These are phyloP conservation scores for Cicer chorassanicum DNA, from an alignment of 306 rosid species.

Conservation along the genomic window DNA sequence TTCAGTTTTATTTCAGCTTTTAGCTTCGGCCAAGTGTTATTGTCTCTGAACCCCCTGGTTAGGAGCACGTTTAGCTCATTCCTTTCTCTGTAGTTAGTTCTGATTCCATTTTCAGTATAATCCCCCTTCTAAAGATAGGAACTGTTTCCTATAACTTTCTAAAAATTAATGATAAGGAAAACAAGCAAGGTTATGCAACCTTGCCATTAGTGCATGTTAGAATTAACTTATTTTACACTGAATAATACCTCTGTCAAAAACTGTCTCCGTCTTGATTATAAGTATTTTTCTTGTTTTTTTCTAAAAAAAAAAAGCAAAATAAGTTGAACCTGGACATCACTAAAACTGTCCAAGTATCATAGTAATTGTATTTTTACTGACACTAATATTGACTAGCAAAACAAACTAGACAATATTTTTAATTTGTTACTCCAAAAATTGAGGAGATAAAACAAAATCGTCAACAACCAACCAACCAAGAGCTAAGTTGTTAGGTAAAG, in stretches of 20 bases:
- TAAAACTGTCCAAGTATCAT: slow-evolving; percentile 1
- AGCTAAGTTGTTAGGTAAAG: slow-evolving; percentile 19
- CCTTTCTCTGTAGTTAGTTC: slow-evolving; percentile 26
- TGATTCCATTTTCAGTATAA: slow-evolving; percentile 3
- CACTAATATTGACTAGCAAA: slow-evolving; percentile 3
- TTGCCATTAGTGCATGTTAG: slow-evolving; percentile 13
- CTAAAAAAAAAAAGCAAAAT: slow-evolving; percentile 6
- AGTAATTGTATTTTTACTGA: too few relatives aligned
- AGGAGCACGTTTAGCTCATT: slow-evolving; percentile 1
- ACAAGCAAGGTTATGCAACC: slow-evolving; percentile 5
- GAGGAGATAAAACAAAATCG: slow-evolving; percentile 14
- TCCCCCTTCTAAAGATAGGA: slow-evolving; percentile 14
- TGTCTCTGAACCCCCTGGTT: neutral
- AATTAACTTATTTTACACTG: slow-evolving; percentile 25
- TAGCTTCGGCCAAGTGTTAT: neutral
- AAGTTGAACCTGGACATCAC: neutral
- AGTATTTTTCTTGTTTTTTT: neutral
- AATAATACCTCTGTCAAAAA: slow-evolving; percentile 23
- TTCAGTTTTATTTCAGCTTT: slow-evolving; percentile 13
- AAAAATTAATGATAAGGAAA: slow-evolving; percentile 33
- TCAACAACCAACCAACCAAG: slow-evolving; percentile 12
- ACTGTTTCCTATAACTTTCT: slow-evolving; percentile 11
- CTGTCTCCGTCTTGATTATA: slow-evolving; percentile 14
- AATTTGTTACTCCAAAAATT: slow-evolving; percentile 36
- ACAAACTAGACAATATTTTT: slow-evolving; percentile 32